Conservation (phyloP, 1,284 basidiomycete species). For the Coniophora puteana region DNA sequence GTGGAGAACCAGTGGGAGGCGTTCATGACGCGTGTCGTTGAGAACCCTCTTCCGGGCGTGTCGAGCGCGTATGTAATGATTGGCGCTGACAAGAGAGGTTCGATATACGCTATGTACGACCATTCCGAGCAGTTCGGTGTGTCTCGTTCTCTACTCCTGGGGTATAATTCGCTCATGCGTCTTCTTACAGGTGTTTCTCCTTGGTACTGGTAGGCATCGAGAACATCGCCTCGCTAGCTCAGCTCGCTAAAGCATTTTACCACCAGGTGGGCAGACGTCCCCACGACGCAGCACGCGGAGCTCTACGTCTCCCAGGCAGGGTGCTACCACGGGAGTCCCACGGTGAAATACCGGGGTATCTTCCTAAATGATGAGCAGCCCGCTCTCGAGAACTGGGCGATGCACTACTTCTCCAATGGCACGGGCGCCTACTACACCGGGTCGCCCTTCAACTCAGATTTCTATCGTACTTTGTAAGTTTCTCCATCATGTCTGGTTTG, state of each 20-base stretch:
- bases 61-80: slow-evolving; percentile 61
- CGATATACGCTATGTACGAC: slow-evolving; percentile 67
- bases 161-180: slow-evolving; percentile 1
- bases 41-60: slow-evolving; percentile 55
- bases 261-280: slow-evolving; percentile 67
- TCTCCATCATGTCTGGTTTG: too few relatives aligned
- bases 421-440: slow-evolving; percentile 44
- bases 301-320: slow-evolving; percentile 47
- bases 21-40: slow-evolving; percentile 49
- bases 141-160: slow-evolving; percentile 14
- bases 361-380: slow-evolving; percentile 46
- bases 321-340: slow-evolving; percentile 63
- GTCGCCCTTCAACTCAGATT: slow-evolving; percentile 57
- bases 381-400: slow-evolving; percentile 47
- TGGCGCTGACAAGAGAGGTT: slow-evolving; percentile 63
- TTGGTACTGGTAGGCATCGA: slow-evolving; percentile 57
- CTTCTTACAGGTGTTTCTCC: slow-evolving; percentile 49
- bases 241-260: slow-evolving; percentile 7
- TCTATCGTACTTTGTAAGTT: neutral
- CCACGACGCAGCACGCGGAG: slow-evolving; percentile 44
- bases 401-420: slow-evolving; percentile 65
- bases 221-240: slow-evolving; percentile 2
- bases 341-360: slow-evolving; percentile 69
- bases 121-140: slow-evolving; percentile 69
- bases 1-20: slow-evolving; percentile 65